Base-by-base conservation (phyloP, 2,329 filamentous ascomycete genomes). In the Claviceps sp. region DNA sequence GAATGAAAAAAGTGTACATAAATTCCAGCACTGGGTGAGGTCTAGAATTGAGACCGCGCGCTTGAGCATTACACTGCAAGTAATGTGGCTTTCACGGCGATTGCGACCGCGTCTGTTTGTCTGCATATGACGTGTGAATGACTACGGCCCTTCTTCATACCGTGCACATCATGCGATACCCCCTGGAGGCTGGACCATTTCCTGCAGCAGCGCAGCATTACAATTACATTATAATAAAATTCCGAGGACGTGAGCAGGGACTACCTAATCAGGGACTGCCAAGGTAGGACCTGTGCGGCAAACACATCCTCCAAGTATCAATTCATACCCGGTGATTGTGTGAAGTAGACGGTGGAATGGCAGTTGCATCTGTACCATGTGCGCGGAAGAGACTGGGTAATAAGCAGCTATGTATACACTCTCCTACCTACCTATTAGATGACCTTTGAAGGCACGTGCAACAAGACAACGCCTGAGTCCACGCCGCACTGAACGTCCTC, bases 1-100 rank as follows among this genome's bases (percentile, higher is more conserved):
- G 61, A 62, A 57, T 54, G 57, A 60, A 55, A 4, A 56, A 58
- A 58, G 61, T 68, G 62, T 68, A 66, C 59, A 62, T 64, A 66
- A 61, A 61, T 34, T 43, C 20, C 46, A 42, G 49, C 34, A 47
- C 41, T 40, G 52, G 34, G 16, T 26, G 30, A 47, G 43, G 20
- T 20, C 14, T 47, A 24, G n/a, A 50, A 38, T 50, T 42, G 34
- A 34, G 18, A 26, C 7, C 30, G 48, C 44, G 43, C 48, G 47
- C 24, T 20, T 30, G 4, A 14, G 43, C 18, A 16, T 24, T 40
- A 37, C 37, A 34, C 45, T 24, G 36, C 36, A 16, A 34, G n/a
- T 11, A 46, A 20, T 22, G 13, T n/a, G 45, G 14, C 11, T 24
- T 22, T 4, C 30, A 9, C 2, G 9, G 34, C 16, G 46, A 37